Conservation (phyloP, 768 basidiomycete genomes). For the Solioccasus polychromus region DNA sequence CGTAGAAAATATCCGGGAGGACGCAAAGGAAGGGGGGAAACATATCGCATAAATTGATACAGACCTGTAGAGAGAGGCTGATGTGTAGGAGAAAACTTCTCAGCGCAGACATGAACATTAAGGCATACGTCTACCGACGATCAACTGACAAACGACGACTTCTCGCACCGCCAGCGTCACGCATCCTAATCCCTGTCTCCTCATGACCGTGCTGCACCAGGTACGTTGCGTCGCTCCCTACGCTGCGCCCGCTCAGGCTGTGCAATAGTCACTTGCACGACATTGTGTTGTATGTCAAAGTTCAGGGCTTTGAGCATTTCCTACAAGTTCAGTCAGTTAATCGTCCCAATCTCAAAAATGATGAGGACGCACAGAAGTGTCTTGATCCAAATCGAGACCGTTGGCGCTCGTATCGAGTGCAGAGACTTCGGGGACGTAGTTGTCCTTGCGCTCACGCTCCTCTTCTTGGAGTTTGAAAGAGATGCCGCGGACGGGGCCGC, state of each 20-base stretch:
- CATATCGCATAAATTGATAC: too few species aligned
- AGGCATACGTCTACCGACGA: too few species aligned
- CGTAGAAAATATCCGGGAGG: too few species aligned
- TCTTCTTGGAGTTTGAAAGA: conserved; percentile 99
- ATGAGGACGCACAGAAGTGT: conserved; percentile 86
- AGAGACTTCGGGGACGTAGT: conserved; percentile 98
- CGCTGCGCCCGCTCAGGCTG: conserved; percentile 68
- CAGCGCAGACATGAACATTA: too few species aligned
- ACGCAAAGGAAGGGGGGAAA: too few species aligned
- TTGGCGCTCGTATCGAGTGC: conserved; percentile 78
- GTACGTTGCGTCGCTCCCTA: conserved; percentile 75
- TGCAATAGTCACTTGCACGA: conserved; percentile 62
- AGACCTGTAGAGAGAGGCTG: too few species aligned
- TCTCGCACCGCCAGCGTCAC: too few species aligned
- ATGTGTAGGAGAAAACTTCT: too few species aligned
- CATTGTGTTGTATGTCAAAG: conserved; percentile 85
- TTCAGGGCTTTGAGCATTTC: conserved; percentile 88
- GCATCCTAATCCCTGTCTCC: neutral
- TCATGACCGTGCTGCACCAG: conserved; percentile 66
- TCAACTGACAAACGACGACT: too few species aligned
- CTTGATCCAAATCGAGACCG: conserved; percentile 84
- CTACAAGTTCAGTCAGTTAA: conserved; percentile 37
- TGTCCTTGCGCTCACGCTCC: conserved; percentile 98
- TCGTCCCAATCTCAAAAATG: neutral
- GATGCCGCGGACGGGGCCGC: conserved; percentile 97